phyloP scores from a whole-genome alignment of 305 asterid genomes.

The Fraxinus sp. region DNA sequence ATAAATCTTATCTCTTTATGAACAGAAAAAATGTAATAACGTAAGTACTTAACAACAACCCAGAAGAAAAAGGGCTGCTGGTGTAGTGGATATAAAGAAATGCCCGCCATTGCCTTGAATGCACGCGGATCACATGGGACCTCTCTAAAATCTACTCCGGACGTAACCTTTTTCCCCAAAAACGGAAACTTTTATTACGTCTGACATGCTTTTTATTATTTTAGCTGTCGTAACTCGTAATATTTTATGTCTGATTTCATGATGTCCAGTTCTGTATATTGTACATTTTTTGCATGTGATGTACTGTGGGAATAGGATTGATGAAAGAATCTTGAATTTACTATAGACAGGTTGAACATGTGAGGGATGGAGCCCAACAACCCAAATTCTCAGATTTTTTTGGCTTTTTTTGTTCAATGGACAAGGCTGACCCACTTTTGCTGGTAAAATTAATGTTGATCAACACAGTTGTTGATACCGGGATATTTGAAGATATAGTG shows the following conservation, averaged over 20 bases:
- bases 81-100: constrained; percentile 21
- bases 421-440: background rate
- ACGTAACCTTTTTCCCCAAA: background rate
- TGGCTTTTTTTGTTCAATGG: background rate
- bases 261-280: background rate
- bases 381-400: background rate
- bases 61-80: constrained; percentile 28
- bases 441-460: background rate
- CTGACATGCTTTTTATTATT: background rate
- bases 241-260: background rate
- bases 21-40: background rate
- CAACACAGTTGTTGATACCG: background rate
- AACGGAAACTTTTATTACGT: background rate
- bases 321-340: background rate
- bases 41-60: background rate
- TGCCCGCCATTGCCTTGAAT: constrained; percentile 35
- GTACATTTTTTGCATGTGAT: background rate
- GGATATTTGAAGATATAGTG: background rate
- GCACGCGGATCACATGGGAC: constrained; percentile 25
- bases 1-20: constrained; percentile 13
- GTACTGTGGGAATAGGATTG: background rate
- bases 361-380: background rate
- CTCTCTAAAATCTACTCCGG: constrained; percentile 17
- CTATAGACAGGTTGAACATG: background rate
- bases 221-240: background rate